phyloP scores from a whole-genome alignment of 495 filamentous ascomycete species.

The Tuber aestivum region DNA sequence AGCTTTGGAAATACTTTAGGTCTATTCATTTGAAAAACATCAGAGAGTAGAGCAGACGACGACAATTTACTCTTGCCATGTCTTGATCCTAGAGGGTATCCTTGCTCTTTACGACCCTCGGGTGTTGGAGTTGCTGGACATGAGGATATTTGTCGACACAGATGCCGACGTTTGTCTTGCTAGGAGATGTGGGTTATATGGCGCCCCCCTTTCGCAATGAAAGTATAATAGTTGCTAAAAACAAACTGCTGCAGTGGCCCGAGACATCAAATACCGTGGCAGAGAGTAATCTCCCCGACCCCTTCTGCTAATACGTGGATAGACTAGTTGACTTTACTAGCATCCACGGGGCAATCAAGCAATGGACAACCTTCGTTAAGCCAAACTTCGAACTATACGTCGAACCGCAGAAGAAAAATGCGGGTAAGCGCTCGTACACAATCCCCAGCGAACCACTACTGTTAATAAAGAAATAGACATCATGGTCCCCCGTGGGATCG shows the following conservation, averaged over 20 bases:
- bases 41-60: conserved; percentile 71
- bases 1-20: conserved; percentile 17
- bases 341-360: conserved; percentile 91
- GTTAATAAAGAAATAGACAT: conserved; percentile 56
- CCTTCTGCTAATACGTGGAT: background rate
- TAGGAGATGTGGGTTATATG: conserved; percentile 65
- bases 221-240: conserved; percentile 17
- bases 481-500: conserved; percentile 87
- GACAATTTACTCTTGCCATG: conserved; percentile 90
- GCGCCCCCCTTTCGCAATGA: background rate
- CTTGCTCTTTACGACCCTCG: conserved; percentile 86
- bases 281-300: conserved; percentile 33
- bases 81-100: conserved; percentile 91
- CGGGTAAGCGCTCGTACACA: conserved; percentile 48
- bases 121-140: conserved; percentile 79
- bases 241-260: conserved; percentile 31
- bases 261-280: conserved; percentile 41
- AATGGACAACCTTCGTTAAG: conserved; percentile 95
- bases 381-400: conserved; percentile 89
- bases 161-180: conserved; percentile 92
- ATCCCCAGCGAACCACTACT: conserved; percentile 16
- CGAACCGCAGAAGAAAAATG: conserved; percentile 78
- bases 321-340: conserved; percentile 17
- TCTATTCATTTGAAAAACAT: conserved; percentile 94
- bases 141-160: conserved; percentile 96